These are phyloP conservation scores for Thamnidium elegans DNA, from an alignment of 192 early-diverging fungal genomes.

Conservation along the genomic window DNA sequence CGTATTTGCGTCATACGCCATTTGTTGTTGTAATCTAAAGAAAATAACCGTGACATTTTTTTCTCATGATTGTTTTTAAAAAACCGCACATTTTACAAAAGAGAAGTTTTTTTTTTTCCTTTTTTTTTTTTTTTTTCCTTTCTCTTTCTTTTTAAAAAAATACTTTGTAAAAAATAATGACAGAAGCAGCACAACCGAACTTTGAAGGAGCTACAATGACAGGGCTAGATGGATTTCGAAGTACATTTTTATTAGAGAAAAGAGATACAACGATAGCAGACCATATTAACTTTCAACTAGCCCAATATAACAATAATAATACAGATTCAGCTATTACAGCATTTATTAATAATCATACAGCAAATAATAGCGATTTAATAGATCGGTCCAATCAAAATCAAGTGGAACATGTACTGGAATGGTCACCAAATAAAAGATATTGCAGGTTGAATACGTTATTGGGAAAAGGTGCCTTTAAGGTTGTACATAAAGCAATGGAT, in stretches of 20 bases:
- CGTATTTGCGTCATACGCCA: too few species aligned
- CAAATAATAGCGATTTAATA: slow-evolving; percentile 1
- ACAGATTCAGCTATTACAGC: background rate
- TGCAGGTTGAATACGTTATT: slow-evolving; percentile 59
- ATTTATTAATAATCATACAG: too few species aligned
- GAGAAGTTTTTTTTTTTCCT: background rate
- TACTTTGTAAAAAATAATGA: background rate
- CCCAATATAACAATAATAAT: background rate
- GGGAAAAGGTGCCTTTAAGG: slow-evolving; percentile 81
- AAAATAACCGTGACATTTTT: too few species aligned
- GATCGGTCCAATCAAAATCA: slow-evolving; percentile 5
- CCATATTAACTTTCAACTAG: slow-evolving; percentile 5
- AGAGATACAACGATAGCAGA: background rate
- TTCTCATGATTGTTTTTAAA: slow-evolving; percentile 1
- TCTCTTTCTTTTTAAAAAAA: background rate
- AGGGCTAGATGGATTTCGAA: slow-evolving; percentile 1
- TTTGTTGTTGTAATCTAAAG: too few species aligned
- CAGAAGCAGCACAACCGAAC: background rate
- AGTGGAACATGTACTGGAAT: slow-evolving; percentile 50
- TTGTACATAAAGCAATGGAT: slow-evolving; percentile 80
- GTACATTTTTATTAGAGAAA: background rate
- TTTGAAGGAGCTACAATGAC: background rate
- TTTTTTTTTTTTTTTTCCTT: background rate
- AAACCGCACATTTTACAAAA: background rate
- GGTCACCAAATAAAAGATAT: slow-evolving; percentile 51